These are phyloP conservation scores for Colletotrichum falcatum DNA, from an alignment of 2,329 filamentous ascomycete genomes.

Conservation along the genomic window DNA sequence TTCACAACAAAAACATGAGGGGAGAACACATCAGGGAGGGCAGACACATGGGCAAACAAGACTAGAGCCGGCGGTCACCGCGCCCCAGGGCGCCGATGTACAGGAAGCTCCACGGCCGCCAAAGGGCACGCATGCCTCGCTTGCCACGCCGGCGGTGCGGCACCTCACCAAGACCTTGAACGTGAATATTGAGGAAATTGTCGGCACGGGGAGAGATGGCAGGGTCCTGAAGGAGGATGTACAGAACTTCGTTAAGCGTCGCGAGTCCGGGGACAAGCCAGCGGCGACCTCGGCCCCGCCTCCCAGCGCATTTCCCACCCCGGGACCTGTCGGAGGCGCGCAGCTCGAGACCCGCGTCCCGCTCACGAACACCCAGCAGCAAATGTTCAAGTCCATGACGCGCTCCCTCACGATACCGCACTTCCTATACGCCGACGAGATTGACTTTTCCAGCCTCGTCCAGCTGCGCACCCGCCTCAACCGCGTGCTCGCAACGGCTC, in stretches of 20 bases:
- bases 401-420: conserved; percentile 91
- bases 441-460: conserved; percentile 83
- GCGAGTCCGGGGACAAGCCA: conserved; percentile 50
- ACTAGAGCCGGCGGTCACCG: conserved; percentile 22
- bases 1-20: conserved; percentile 12
- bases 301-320: conserved; percentile 46
- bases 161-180: conserved; percentile 85
- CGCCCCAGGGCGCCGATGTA: conserved; percentile 4
- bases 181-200: conserved; percentile 81
- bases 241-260: conserved; percentile 72
- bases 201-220: conserved; percentile 90
- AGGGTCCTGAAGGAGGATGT: conserved; percentile 95
- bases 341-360: conserved; percentile 77
- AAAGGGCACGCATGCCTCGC: conserved; percentile 74
- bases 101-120: conserved; percentile 46
- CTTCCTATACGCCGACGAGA: conserved; percentile 92
- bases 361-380: conserved; percentile 83
- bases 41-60: conserved; percentile 23
- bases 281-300: conserved; percentile 40
- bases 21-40: neutral
- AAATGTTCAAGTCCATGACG: conserved; percentile 99
- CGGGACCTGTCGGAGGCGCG: conserved; percentile 47
- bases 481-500: conserved; percentile 61
- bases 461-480: conserved; percentile 82
- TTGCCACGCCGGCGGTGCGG: conserved; percentile 93